A percentile compares a stretch with the other conserved stretches of the same genome.
These are phyloP conservation scores for Metschnikowia vanudenii DNA, from an alignment of 805 yeast species.

Conservation along the genomic window DNA sequence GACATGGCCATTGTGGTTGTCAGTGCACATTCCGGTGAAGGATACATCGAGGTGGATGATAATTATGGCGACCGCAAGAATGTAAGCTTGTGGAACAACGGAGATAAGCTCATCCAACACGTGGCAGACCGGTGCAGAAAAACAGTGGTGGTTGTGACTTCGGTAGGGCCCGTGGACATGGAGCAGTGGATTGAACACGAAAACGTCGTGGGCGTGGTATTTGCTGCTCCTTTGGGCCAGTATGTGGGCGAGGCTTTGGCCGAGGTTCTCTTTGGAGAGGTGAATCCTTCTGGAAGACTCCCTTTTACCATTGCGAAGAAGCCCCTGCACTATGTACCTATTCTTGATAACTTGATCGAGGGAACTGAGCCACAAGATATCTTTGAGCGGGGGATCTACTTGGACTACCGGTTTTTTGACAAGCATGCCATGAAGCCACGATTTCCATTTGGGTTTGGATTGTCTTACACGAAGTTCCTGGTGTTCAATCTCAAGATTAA, in stretches of 20 bases:
- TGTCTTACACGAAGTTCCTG: constrained; percentile 50
- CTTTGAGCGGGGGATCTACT: constrained; percentile 47
- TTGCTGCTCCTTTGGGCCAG: constrained; percentile 57
- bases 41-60: constrained; percentile 54
- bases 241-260: constrained; percentile 57
- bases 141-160: constrained; percentile 57
- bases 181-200: constrained; percentile 58
- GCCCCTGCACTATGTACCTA: constrained; percentile 45
- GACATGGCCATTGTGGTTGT: constrained; percentile 57
- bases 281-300: constrained; percentile 60
- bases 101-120: constrained; percentile 50
- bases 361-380: constrained; percentile 39
- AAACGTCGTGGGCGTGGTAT: constrained; percentile 57
- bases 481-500: constrained; percentile 37
- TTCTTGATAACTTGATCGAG: constrained; percentile 35
- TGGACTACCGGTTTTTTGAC: constrained; percentile 60
- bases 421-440: constrained; percentile 54
- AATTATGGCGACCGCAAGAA: constrained; percentile 60
- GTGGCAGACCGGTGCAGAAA: constrained; percentile 51
- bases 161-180: constrained; percentile 61
- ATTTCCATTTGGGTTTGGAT: constrained; percentile 62
- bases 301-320: constrained; percentile 64
- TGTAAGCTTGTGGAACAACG: constrained; percentile 54
- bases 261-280: constrained; percentile 57
- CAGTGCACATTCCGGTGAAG: constrained; percentile 57